phyloP scores from a whole-genome alignment of 2,329 filamentous ascomycete genomes.

The Cladosporium sp. region DNA sequence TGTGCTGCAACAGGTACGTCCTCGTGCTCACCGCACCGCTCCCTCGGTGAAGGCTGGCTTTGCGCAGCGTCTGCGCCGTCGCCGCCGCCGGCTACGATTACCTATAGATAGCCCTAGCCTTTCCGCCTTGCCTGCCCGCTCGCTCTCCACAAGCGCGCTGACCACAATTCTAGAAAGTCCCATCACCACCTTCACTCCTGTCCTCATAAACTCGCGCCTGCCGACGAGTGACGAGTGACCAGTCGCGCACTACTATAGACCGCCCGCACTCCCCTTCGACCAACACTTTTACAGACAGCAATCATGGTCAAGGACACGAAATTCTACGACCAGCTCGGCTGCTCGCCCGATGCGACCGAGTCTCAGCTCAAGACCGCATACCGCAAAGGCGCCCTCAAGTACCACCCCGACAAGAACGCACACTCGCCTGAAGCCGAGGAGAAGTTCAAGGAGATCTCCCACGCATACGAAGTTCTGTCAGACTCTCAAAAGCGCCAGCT shows the following conservation, averaged over 20 bases:
- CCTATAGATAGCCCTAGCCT: constrained; percentile 2
- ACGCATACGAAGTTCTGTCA: constrained; percentile 91
- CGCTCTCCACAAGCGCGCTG: not conserved
- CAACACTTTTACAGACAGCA: constrained; percentile 15
- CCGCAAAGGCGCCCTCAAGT: constrained; percentile 75
- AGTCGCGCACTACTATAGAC: too few relatives aligned
- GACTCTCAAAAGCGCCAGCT: constrained; percentile 85
- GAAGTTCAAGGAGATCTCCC: constrained; percentile 97
- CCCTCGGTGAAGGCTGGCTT: not conserved
- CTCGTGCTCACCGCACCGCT: not conserved
- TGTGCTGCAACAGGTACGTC: not conserved
- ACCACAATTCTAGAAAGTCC: constrained; percentile 6
- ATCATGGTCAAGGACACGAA: constrained; percentile 76
- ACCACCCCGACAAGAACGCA: constrained; percentile 92
- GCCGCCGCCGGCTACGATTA: not conserved
- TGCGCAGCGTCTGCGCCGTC: not conserved
- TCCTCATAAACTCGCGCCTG: not conserved
- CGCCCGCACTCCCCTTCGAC: too few relatives aligned
- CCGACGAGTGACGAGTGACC: not conserved
- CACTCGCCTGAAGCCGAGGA: constrained; percentile 89
- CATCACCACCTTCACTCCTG: not conserved
- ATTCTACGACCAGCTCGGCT: constrained; percentile 71
- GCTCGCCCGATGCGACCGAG: constrained; percentile 73
- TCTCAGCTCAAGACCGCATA: constrained; percentile 86
- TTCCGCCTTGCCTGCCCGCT: not conserved